These are phyloP conservation scores for Trichoderma arundinaceum DNA, from an alignment of 2,329 filamentous ascomycete genomes.

Conservation along the genomic window DNA sequence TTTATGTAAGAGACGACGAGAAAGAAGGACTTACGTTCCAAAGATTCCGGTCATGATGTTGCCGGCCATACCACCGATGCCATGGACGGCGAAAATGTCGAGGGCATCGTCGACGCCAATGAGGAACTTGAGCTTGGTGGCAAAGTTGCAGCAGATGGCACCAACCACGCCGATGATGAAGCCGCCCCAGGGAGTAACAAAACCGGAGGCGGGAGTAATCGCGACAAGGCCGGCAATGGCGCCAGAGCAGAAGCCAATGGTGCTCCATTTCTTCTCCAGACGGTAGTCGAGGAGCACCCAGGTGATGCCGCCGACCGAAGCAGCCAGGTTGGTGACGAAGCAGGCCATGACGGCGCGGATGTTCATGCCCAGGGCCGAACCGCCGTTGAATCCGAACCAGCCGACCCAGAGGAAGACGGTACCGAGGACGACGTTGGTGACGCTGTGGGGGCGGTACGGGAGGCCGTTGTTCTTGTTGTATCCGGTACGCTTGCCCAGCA, in stretches of 20 bases:
- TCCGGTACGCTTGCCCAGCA: conserved; percentile 71
- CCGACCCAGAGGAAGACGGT: conserved; percentile 86
- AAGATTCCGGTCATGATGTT: conserved; percentile 81
- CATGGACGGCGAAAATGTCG: conserved; percentile 91
- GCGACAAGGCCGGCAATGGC: conserved; percentile 86
- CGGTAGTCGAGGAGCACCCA: conserved; percentile 89
- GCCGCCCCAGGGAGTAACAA: conserved; percentile 70
- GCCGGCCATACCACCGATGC: conserved; percentile 79
- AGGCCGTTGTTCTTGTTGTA: conserved; percentile 66
- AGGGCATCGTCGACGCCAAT: conserved; percentile 85
- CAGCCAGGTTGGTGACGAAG: conserved; percentile 85
- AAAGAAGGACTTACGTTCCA: conserved; percentile 60
- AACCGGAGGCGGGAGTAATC: conserved; percentile 83
- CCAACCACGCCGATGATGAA: conserved; percentile 64
- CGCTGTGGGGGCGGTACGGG: conserved; percentile 74
- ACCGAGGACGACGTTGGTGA: conserved; percentile 74
- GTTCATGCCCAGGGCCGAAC: conserved; percentile 79
- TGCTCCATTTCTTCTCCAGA: conserved; percentile 91
- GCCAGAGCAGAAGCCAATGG: conserved; percentile 91
- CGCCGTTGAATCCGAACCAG: conserved; percentile 97
- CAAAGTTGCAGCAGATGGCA: conserved; percentile 78
- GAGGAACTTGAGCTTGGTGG: conserved; percentile 78
- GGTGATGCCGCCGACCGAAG: conserved; percentile 78
- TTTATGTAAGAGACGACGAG: background rate
- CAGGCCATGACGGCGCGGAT: conserved; percentile 88